Percentiles rank a stretch among this genome's conserved stretches.
Conservation (phyloP, 2,329 filamentous ascomycete genomes). For the Claviceps arundinis region DNA sequence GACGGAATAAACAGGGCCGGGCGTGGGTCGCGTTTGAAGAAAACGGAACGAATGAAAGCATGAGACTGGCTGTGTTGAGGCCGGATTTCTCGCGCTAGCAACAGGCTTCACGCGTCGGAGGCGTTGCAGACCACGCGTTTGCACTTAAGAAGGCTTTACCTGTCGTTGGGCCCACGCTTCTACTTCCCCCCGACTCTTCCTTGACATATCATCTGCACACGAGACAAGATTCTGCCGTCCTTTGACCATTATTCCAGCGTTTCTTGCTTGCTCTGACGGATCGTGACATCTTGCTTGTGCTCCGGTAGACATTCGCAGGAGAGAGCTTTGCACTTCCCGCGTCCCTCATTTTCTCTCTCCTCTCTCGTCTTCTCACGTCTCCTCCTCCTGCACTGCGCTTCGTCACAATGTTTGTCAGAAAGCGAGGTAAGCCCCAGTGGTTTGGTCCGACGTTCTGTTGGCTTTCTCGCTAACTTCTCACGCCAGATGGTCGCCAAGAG, state of each 20-base stretch:
- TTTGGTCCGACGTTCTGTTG: background rate
- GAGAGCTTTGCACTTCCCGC: constrained; percentile 12
- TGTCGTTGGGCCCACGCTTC: constrained; percentile 8
- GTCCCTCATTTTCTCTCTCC: constrained; percentile 7
- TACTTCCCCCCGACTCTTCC: constrained; percentile 9
- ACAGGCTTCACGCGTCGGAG: constrained; percentile 18
- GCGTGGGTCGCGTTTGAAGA: background rate
- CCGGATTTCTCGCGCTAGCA: constrained; percentile 19
- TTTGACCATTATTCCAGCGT: background rate
- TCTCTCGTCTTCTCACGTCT: background rate
- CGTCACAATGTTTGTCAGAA: constrained; percentile 47
- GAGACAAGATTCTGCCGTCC: too few species aligned
- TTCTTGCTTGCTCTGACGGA: background rate
- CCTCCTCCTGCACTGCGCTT: constrained; percentile 9
- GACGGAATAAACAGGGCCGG: background rate
- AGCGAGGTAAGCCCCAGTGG: constrained; percentile 38
- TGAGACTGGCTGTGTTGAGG: background rate
- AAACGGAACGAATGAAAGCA: background rate
- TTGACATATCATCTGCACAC: too few species aligned
- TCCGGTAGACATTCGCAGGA: constrained; percentile 13
- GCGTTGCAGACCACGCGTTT: constrained; percentile 18
- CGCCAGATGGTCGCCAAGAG: constrained; percentile 91
- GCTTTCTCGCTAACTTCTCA: constrained; percentile 15
- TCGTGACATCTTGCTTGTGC: constrained; percentile 12
- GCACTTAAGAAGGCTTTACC: constrained; percentile 22